Conservation (phyloP, 164 flowering plant species). For the Berberis vulgaris region DNA sequence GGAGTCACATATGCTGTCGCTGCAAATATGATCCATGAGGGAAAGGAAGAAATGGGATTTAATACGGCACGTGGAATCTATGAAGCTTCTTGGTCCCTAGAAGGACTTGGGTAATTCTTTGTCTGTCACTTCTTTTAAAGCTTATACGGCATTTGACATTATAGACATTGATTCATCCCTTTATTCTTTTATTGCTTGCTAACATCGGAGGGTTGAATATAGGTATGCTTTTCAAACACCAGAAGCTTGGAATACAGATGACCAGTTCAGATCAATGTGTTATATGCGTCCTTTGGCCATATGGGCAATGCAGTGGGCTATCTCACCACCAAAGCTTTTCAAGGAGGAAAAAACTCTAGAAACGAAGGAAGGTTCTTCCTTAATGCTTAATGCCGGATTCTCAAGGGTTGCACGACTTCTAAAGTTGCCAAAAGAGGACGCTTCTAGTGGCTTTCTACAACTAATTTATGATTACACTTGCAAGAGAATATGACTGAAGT, state of each 20-base stretch:
- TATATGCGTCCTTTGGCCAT: conserved; percentile 93
- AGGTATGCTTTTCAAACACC: conserved; percentile 90
- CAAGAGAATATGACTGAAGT: conserved; percentile 23
- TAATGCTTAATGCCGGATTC: conserved; percentile 43
- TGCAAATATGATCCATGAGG: conserved; percentile 89
- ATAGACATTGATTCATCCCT: background rate
- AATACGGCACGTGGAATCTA: conserved; percentile 68
- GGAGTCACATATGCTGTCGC: conserved; percentile 88
- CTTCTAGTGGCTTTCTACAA: conserved; percentile 38
- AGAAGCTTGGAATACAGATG: conserved; percentile 69
- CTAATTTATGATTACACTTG: conserved; percentile 53
- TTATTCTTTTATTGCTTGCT: background rate
- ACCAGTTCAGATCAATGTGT: conserved; percentile 48
- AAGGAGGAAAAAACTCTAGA: conserved; percentile 20
- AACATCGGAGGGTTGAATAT: background rate
- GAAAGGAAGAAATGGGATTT: conserved; percentile 57
- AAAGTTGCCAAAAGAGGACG: conserved; percentile 43
- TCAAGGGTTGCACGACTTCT: conserved; percentile 62
- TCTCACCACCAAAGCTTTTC: conserved; percentile 35
- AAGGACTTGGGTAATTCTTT: conserved; percentile 71
- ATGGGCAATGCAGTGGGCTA: conserved; percentile 97
- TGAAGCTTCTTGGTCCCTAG: conserved; percentile 74
- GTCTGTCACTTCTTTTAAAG: background rate
- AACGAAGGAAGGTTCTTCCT: conserved; percentile 15
- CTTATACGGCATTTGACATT: background rate